Percentiles rank a stretch among this genome's conserved stretches.
Evolutionary conservation across 306 rosid genomes (phyloP).

Genomic region (Mucuna pruriens): DNA sequence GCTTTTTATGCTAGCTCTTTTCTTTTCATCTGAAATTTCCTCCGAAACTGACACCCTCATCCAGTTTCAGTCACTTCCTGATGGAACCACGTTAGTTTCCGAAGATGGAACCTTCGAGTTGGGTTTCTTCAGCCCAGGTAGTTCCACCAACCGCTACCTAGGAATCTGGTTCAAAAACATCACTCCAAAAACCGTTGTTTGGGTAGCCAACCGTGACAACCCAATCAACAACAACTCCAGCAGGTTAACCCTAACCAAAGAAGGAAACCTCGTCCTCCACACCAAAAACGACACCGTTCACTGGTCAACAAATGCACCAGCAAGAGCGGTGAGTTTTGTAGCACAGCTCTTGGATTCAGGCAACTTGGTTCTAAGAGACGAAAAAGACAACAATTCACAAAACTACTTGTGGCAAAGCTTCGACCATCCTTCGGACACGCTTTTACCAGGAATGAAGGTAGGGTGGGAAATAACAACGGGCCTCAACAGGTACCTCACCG

Average conservation of each 20-base stretch:
- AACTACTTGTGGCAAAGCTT: slow-evolving; percentile 34
- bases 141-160: slow-evolving; percentile 12
- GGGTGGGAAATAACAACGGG: slow-evolving; percentile 50
- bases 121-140: slow-evolving; percentile 35
- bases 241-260: neutral
- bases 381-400: neutral
- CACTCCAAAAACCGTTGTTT: neutral
- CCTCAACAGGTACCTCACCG: slow-evolving; percentile 35
- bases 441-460: slow-evolving; percentile 57
- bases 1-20: neutral
- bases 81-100: slow-evolving; percentile 22
- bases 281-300: neutral
- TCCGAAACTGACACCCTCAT: neutral
- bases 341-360: neutral
- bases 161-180: slow-evolving; percentile 29
- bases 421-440: neutral
- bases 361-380: slow-evolving; percentile 5
- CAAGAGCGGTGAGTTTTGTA: neutral
- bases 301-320: slow-evolving; percentile 11
- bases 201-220: slow-evolving; percentile 27
- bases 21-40: neutral
- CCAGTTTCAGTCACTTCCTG: neutral
- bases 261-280: slow-evolving; percentile 8
- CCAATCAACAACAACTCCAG: slow-evolving; percentile 11
- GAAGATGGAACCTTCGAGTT: slow-evolving; percentile 9